Conservation (phyloP, 495 filamentous ascomycete species). For the Hypoxylon rickii region DNA sequence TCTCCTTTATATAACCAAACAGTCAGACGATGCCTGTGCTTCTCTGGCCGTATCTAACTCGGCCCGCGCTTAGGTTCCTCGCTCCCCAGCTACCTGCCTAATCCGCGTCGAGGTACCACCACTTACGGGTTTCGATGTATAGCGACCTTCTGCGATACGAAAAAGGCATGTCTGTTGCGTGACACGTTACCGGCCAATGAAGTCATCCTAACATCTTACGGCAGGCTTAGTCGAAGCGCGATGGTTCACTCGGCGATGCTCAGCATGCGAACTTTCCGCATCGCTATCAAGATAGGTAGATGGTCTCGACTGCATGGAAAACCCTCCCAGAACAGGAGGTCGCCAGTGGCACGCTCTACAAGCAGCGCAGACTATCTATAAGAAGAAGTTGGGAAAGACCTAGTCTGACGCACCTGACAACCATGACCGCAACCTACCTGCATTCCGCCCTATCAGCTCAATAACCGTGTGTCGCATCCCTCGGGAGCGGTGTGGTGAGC, state of each 20-base stretch:
- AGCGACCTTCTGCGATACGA: constrained; percentile 7
- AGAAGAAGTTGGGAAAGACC: constrained; percentile 28
- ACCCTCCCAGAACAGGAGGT: constrained; percentile 14
- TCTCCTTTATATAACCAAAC: background rate
- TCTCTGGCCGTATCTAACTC: constrained; percentile 1
- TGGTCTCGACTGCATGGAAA: constrained; percentile 21
- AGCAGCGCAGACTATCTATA: constrained; percentile 14
- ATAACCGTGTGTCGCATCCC: constrained; percentile 11
- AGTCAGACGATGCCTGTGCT: background rate
- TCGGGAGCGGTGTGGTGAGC: constrained; percentile 19
- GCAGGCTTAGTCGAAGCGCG: constrained; percentile 9
- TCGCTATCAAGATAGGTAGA: constrained; percentile 10
- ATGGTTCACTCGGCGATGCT: background rate
- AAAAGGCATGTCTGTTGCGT: constrained; percentile 9
- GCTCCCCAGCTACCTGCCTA: constrained; percentile 28
- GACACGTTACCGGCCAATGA: constrained; percentile 17
- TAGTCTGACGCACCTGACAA: constrained; percentile 22
- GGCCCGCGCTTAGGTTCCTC: constrained; percentile 4
- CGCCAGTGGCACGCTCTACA: constrained; percentile 6
- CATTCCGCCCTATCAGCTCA: constrained; percentile 18
- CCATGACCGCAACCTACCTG: constrained; percentile 8
- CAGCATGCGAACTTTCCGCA: constrained; percentile 1
- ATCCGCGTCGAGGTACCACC: constrained; percentile 9
- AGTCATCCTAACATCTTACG: constrained; percentile 3
- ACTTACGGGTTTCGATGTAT: background rate